Base-by-base conservation (phyloP, 75 land plant species). In the Cunninghamia lanceolata region DNA sequence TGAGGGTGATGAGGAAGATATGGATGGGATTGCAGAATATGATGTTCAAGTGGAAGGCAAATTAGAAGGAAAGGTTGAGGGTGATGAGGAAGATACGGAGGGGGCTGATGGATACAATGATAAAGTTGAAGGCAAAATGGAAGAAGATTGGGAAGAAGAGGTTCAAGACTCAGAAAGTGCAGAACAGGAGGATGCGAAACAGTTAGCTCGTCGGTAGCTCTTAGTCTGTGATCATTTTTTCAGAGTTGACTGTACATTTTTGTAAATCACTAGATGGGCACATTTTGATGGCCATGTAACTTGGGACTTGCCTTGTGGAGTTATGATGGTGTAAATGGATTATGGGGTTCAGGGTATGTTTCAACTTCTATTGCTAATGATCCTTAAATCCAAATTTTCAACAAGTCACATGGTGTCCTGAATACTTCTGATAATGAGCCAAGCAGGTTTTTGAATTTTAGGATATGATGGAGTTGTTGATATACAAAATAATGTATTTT, bases 121-220 rank as follows among this genome's bases (percentile, higher is more conserved):
- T 1, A 76, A 88, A 40, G 68, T 79, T 36, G 47, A 35, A 56
- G 82, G 28, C 1, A 40, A 40, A n/a, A 71, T 9, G 40, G 80
- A 34, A 38, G 85, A 86, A 88, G 83, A 47, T 19, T 46, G 63
- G 30, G 50, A 83, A 25, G 85, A 86, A 82, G 87, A 86, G 56
- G 35, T 75, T 59, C 50, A 85, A 63, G 81, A 82, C 40, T 14
- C 75, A 13, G 85, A 54, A 43, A 82, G 85, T 54, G 14, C 38
- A 83, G 36, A 54, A 54, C 47, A 80, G 28, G 14, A 80, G 47
- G 38, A 73, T 34, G 17, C 15, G 1, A 34, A 73, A 73, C 34
- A 73, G 35, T 71, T 71, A 71, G 34, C 75, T 73, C 4, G 14
- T 34, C 2, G 75, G 75, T 73, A 73, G 36, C 75, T 73, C 53